Evolutionary conservation across 2,329 filamentous ascomycete genomes (phyloP).

Genomic region (Pestalotiopsis sp.): DNA sequence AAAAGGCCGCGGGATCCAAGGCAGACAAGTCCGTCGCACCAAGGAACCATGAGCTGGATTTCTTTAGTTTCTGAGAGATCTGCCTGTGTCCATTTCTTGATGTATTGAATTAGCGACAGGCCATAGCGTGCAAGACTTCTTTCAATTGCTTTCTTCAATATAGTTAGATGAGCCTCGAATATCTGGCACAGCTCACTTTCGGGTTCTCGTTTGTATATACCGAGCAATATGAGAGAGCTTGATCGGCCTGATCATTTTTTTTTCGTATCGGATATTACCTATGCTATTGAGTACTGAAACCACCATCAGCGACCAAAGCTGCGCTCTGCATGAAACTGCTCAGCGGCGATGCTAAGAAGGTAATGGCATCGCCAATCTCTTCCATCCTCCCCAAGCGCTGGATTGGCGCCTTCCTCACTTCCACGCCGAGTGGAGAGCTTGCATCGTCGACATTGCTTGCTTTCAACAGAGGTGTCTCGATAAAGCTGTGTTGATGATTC

Average conservation of each 20-base stretch:
- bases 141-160: not conserved
- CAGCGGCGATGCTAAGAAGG: conserved; percentile 54
- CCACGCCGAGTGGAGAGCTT: conserved; percentile 34
- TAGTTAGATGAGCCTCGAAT: not conserved
- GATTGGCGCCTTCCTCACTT: conserved; percentile 44
- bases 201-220: not conserved
- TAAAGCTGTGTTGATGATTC: conserved; percentile 36
- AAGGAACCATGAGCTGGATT: conserved; percentile 43
- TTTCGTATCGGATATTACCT: not conserved
- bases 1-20: conserved; percentile 15
- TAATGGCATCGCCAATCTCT: conserved; percentile 57
- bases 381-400: conserved; percentile 42
- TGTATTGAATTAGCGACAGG: not conserved
- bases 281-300: conserved; percentile 30
- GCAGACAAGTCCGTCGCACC: conserved; percentile 15
- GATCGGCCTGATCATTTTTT: not conserved
- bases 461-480: conserved; percentile 43
- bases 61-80: conserved; percentile 36
- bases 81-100: not conserved
- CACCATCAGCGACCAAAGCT: conserved; percentile 50
- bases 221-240: not conserved
- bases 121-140: not conserved
- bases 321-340: conserved; percentile 56
- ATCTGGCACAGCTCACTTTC: not conserved
- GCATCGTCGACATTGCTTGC: conserved; percentile 24